Conservation (phyloP, 163 green algal genomes). For the Picocystis sp. region DNA sequence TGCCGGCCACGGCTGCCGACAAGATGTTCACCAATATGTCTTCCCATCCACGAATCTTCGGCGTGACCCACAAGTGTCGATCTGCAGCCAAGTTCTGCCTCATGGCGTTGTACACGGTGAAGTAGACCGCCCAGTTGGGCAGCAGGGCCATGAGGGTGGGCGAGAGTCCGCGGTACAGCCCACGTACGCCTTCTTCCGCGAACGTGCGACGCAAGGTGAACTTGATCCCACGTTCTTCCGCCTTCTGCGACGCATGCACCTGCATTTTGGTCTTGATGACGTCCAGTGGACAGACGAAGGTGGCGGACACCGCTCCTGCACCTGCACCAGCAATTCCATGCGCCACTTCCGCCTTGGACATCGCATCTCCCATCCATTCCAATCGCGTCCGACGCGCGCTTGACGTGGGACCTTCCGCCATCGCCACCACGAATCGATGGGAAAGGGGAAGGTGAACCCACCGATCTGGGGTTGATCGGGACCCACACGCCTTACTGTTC, state of each 20-base stretch:
- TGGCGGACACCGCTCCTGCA: conserved; percentile 69
- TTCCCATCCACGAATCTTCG: not conserved
- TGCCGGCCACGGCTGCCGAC: conserved; percentile 64
- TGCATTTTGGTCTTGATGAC: conserved; percentile 82
- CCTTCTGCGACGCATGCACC: conserved; percentile 34
- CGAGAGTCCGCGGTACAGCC: conserved; percentile 66
- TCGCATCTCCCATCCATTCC: too few relatives aligned
- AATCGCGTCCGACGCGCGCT: too few relatives aligned
- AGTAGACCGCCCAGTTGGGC: conserved; percentile 97
- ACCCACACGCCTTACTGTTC: too few relatives aligned
- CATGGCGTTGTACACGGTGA: conserved; percentile 80
- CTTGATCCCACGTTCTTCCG: conserved; percentile 5
- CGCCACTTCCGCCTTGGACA: too few relatives aligned
- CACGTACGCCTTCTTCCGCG: conserved; percentile 45
- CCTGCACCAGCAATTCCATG: too few relatives aligned
- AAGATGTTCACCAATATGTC: conserved; percentile 45
- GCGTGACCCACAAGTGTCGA: not conserved
- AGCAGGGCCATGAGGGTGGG: conserved; percentile 79
- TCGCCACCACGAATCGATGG: too few relatives aligned
- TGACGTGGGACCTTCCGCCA: too few relatives aligned
- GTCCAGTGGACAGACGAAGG: conserved; percentile 82
- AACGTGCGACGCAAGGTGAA: conserved; percentile 46
- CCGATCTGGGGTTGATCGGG: too few relatives aligned
- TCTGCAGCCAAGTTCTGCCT: conserved; percentile 32
- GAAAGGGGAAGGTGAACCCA: too few relatives aligned